Conservation (phyloP, 208 protist species). For the Leishmania tropica region DNA sequence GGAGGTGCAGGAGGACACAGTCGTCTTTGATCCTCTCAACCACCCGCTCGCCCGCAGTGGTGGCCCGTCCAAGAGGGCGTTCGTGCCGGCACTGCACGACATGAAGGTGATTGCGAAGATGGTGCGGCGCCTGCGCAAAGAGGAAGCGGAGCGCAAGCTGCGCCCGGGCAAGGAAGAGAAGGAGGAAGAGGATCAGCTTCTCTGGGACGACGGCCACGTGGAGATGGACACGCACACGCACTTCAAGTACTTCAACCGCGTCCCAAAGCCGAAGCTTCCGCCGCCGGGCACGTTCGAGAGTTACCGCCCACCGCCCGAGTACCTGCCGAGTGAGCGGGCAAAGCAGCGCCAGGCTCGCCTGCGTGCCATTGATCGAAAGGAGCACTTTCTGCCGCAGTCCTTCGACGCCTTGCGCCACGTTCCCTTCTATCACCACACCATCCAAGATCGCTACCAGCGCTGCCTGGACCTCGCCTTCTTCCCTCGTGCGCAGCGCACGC, state of each 20-base stretch:
- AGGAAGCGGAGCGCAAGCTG: conserved; percentile 46
- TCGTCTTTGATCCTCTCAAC: conserved; percentile 91
- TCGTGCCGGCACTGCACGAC: conserved; percentile 84
- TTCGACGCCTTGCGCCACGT: conserved; percentile 95
- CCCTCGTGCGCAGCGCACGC: conserved; percentile 91
- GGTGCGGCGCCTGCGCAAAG: conserved; percentile 74
- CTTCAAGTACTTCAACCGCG: conserved; percentile 89
- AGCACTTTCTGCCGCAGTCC: conserved; percentile 93
- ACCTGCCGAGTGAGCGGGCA: conserved; percentile 94
- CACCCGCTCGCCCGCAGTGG: conserved; percentile 89
- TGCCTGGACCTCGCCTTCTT: conserved; percentile 99
- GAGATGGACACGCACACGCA: conserved; percentile 89
- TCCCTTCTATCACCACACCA: conserved; percentile 94
- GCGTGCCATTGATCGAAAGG: conserved; percentile 91
- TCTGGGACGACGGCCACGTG: conserved; percentile 86
- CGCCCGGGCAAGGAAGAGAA: conserved; percentile 23
- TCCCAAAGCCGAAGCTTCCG: conserved; percentile 76
- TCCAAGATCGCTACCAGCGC: conserved; percentile 99
- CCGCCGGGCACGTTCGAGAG: conserved; percentile 96
- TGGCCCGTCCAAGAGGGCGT: conserved; percentile 84
- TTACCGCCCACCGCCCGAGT: conserved; percentile 99
- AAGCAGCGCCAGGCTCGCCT: conserved; percentile 87
- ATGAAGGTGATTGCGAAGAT: conserved; percentile 94
- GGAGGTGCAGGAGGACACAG: conserved; percentile 79
- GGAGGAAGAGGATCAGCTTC: conserved; percentile 47